Conservation (phyloP, 2,329 filamentous ascomycete genomes). For the Trichoderma sp. region DNA sequence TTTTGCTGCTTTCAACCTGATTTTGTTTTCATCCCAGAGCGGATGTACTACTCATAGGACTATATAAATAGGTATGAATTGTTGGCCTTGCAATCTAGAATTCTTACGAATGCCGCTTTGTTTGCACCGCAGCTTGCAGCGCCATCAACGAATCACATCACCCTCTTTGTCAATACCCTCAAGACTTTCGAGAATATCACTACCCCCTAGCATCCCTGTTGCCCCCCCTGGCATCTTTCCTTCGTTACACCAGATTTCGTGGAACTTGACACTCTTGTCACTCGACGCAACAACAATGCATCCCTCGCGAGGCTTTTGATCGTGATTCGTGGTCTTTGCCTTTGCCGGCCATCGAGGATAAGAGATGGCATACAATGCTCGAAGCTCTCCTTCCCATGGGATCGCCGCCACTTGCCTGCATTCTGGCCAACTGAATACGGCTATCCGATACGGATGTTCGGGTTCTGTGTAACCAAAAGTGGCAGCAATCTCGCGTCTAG, state of each 20-base stretch:
- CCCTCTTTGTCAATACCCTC: constrained; percentile 76
- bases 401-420: constrained; percentile 83
- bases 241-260: constrained; percentile 80
- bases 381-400: constrained; percentile 74
- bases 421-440: constrained; percentile 91
- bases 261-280: constrained; percentile 90
- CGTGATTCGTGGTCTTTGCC: constrained; percentile 26
- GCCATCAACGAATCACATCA: constrained; percentile 63
- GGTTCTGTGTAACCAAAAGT: constrained; percentile 93
- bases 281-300: constrained; percentile 90
- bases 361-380: constrained; percentile 82
- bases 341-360: constrained; percentile 59
- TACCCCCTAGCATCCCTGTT: constrained; percentile 69
- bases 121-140: not conserved
- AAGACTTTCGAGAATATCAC: constrained; percentile 77
- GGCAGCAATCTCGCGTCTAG: constrained; percentile 80
- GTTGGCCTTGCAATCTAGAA: constrained; percentile 13
- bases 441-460: constrained; percentile 83
- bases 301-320: constrained; percentile 34
- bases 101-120: not conserved
- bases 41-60: not conserved
- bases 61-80: constrained; percentile 13
- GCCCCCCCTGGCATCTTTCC: constrained; percentile 48
- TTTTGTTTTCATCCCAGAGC: not conserved
- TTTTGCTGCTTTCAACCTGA: too few species aligned